Evolutionary conservation across 2,329 filamentous ascomycete species (phyloP), one percentile per base, ranked within the genome.

Genomic region (Paraconiothyrium sp.): DNA sequence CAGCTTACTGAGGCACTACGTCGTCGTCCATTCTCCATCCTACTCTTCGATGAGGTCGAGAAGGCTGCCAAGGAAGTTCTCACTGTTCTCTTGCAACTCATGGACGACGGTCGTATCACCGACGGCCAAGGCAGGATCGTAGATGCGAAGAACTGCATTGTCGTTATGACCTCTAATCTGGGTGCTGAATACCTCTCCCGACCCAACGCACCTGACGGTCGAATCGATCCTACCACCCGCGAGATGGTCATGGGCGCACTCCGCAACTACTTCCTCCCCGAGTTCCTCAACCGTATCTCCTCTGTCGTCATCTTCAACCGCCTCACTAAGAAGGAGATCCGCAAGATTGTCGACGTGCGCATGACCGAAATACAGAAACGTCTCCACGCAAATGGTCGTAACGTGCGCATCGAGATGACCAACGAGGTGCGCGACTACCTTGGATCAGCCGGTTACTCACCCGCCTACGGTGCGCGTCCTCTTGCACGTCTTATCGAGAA

Each of bases 281-380:
- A 99, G 76, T 99, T 99, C 85, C 89, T 99, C 68, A 99, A 99
- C 86, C 92, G 95, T 77, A 98, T 99, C 84, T 94, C 88, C 81
- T 95, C 91, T 63, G 92, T 90, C 58, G 94, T 99, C 81, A 97
- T 99, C 82, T 99, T 99, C 88, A 99, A 99, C 85, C 92, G 95
- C 51, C 90, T 99, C 59, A 94, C 92, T 3, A 91, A 89, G 77
- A 84, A 81, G 60, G 95, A 99, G 81, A 99, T 99, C 73, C 90
- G 95, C 75, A 93, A 89, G 83, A 98, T 99, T 76, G 95, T 99
- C 63, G 95, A 99, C 75, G 85, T 99, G 24, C 91, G 95, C 48
- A 85, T 99, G 37, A 62, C 66, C 2, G 95, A 99, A 77, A 94
- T 99, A 65, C 95, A 99, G 85, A 92, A 92, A 78, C 92, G 95